phyloP scores from a whole-genome alignment of 164 flowering plant genomes.

The Magnolia officinalis region DNA sequence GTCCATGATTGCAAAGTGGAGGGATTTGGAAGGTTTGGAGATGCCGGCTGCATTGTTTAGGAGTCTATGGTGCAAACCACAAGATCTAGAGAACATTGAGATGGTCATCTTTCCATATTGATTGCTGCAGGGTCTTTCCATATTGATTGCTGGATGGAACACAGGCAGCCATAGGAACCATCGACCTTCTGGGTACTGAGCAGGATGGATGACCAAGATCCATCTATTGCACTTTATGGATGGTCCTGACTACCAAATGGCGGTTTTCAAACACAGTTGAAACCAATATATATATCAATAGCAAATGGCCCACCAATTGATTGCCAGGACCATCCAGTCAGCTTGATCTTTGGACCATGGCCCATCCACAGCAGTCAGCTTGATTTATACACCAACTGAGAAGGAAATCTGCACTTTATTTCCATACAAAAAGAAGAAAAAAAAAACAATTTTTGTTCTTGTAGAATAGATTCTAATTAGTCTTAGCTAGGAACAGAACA shows the following conservation, averaged over 20 bases:
- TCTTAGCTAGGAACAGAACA: slow-evolving; percentile 41
- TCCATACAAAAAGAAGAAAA: no score
- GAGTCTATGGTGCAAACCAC: background rate
- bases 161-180: background rate
- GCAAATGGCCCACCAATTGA: background rate
- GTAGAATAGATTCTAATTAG: background rate
- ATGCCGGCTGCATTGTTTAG: background rate
- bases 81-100: background rate
- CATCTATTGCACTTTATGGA: background rate
- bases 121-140: no score
- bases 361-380: background rate
- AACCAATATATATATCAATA: background rate
- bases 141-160: background rate
- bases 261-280: background rate
- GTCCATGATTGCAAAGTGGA: background rate
- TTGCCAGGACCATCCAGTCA: background rate
- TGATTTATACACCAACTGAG: no score
- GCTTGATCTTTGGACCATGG: background rate
- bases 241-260: background rate
- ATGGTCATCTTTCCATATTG: background rate
- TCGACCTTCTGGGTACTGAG: background rate
- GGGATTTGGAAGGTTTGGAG: background rate
- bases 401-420: background rate
- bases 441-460: background rate
- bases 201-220: background rate